These are phyloP conservation scores for Mastigamoeba balamuthi DNA, from an alignment of 78 protist species.

Conservation along the genomic window DNA sequence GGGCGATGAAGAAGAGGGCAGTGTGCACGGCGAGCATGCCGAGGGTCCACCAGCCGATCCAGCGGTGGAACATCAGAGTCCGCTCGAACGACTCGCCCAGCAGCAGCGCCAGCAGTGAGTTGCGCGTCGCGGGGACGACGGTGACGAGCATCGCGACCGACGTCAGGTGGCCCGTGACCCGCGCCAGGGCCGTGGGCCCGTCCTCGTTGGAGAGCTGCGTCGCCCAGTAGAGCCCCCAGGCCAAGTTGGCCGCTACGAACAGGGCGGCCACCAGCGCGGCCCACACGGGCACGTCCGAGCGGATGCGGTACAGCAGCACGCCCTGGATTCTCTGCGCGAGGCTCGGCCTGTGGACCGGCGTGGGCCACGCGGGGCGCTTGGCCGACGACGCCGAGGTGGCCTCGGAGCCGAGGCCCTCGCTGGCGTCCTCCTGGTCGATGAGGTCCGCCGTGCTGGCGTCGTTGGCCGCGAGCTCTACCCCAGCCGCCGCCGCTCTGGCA, in stretches of 20 bases:
- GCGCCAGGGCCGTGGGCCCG: neutral
- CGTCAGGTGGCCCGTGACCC: neutral
- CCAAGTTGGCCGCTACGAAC: neutral
- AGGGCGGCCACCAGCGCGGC: neutral
- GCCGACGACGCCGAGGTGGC: no score
- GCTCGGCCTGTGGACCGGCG: no score
- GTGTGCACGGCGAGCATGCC: neutral
- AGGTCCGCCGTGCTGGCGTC: no score
- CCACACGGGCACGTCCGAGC: no score
- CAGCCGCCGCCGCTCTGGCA: no score
- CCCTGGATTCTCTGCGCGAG: no score
- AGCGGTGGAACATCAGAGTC: neutral
- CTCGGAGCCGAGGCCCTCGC: no score
- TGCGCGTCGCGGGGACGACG: neutral
- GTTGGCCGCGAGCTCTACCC: no score
- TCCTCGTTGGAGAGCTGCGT: no score
- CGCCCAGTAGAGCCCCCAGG: neutral
- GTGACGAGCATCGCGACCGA: neutral
- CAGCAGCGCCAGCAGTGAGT: neutral
- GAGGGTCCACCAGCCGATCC: neutral
- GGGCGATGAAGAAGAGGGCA: neutral
- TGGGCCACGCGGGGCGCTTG: no score
- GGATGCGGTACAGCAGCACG: no score
- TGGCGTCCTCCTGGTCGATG: no score
- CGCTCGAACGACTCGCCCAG: neutral